Evolutionary conservation across 257 asterid genomes (phyloP).

Genomic region (Rehmannia glutinosa): DNA sequence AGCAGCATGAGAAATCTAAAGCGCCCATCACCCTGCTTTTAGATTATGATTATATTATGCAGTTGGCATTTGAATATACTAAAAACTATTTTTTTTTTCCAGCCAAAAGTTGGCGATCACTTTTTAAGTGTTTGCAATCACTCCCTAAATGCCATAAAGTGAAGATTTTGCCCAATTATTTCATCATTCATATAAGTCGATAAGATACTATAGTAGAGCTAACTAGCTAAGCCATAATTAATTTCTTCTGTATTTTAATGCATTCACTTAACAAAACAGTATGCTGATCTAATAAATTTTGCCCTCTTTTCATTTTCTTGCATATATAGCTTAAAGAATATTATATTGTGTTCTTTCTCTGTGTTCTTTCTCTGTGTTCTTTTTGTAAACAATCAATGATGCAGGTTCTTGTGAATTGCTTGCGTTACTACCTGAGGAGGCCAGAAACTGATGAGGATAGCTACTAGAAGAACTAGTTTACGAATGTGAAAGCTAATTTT

Average conservation of each 20-base stretch:
- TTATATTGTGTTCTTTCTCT: background rate
- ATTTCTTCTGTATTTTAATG: background rate
- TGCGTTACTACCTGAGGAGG: constrained; percentile 87
- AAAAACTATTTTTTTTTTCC: too few species aligned
- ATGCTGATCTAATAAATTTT: background rate
- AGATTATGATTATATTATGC: too few species aligned
- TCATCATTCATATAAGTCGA: background rate
- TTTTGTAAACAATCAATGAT: background rate
- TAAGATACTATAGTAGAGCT: too few species aligned
- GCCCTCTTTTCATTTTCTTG: background rate
- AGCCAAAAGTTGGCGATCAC: too few species aligned
- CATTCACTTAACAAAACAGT: background rate
- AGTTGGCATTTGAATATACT: too few species aligned
- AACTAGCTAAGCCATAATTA: background rate
- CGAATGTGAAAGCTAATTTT: background rate
- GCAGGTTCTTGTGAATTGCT: constrained; percentile 88
- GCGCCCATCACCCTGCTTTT: too few species aligned
- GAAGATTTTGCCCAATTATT: background rate
- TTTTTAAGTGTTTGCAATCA: too few species aligned
- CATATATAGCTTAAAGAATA: background rate
- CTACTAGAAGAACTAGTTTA: constrained; percentile 40
- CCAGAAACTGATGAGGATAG: constrained; percentile 90
- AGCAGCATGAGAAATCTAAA: too few species aligned
- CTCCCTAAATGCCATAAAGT: background rate
- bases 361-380: background rate